Evolutionary conservation across 1,139 yeast genomes (phyloP).

Genomic region (Nakaseomyces nivariensis): DNA sequence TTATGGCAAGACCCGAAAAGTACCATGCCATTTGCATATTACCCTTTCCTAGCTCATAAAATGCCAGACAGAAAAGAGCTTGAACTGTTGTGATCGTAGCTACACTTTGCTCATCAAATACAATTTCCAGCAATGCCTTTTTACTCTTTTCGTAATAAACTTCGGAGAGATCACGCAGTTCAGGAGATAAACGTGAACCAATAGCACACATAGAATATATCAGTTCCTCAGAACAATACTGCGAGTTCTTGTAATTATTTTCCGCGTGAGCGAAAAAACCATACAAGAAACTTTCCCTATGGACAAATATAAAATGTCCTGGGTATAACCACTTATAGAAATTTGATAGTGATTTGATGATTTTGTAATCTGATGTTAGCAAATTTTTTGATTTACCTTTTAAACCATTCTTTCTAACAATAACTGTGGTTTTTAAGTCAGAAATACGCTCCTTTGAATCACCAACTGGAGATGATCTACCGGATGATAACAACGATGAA

Average conservation of each 20-base stretch:
- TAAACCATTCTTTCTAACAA: conserved; percentile 32
- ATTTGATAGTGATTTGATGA: conserved; percentile 40
- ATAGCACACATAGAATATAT: conserved; percentile 49
- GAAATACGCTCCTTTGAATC: conserved; percentile 20
- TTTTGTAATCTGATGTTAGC: conserved; percentile 23
- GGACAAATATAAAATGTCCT: conserved; percentile 51
- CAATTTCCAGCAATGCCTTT: conserved; percentile 33
- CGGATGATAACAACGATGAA: conserved; percentile 5
- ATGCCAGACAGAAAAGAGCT: conserved; percentile 42
- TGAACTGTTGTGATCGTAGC: conserved; percentile 34
- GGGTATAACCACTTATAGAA: conserved; percentile 62
- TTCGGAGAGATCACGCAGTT: conserved; percentile 34
- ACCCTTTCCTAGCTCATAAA: conserved; percentile 52
- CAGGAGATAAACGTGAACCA: conserved; percentile 42
- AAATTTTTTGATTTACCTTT: conserved; percentile 22
- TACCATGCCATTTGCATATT: conserved; percentile 53
- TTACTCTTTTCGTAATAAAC: conserved; percentile 43
- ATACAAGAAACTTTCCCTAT: conserved; percentile 53
- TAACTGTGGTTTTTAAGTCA: conserved; percentile 27
- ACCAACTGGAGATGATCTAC: conserved; percentile 4
- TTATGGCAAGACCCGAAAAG: conserved; percentile 52
- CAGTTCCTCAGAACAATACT: conserved; percentile 44
- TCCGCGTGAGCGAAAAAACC: conserved; percentile 40
- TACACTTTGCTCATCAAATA: conserved; percentile 29
- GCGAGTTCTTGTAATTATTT: conserved; percentile 26